These are phyloP conservation scores for Coemansia sp. DNA, from an alignment of 192 early-diverging fungal species.

Conservation along the genomic window DNA sequence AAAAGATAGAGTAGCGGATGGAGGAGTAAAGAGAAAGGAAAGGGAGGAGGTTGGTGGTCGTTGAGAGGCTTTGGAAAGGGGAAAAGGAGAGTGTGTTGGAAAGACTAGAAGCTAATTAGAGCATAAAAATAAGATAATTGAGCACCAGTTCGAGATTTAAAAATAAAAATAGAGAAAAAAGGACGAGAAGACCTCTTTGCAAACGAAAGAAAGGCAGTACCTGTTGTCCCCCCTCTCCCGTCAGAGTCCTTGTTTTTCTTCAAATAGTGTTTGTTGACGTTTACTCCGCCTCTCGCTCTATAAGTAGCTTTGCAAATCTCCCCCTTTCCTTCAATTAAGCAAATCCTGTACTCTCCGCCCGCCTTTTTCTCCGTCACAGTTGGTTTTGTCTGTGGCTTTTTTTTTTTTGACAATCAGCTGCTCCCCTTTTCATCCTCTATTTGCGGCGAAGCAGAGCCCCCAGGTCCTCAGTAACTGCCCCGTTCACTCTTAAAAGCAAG, in stretches of 20 bases:
- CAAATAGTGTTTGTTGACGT: background rate
- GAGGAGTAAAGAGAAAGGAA: background rate
- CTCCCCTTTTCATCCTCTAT: too few species aligned
- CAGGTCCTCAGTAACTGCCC: too few species aligned
- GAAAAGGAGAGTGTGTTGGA: too few species aligned
- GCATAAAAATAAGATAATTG: background rate
- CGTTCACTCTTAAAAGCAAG: too few species aligned
- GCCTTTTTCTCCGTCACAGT: too few species aligned
- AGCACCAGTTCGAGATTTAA: background rate
- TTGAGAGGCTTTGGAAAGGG: background rate
- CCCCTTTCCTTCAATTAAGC: background rate
- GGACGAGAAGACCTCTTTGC: background rate
- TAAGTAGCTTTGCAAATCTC: background rate
- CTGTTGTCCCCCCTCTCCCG: too few species aligned
- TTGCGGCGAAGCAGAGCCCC: too few species aligned
- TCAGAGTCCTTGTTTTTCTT: too few species aligned
- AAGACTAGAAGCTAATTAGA: background rate
- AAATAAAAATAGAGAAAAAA: background rate
- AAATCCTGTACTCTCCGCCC: background rate
- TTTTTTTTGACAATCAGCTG: too few species aligned
- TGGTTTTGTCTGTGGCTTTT: too few species aligned
- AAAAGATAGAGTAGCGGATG: background rate
- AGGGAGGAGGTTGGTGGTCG: background rate
- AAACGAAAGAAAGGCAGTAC: background rate
- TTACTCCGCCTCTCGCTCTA: background rate